A percentile compares a stretch with the other conserved stretches of the same genome.
Conservation (phyloP, 2,329 filamentous ascomycete genomes). For the Scedosporium aurantiacum region DNA sequence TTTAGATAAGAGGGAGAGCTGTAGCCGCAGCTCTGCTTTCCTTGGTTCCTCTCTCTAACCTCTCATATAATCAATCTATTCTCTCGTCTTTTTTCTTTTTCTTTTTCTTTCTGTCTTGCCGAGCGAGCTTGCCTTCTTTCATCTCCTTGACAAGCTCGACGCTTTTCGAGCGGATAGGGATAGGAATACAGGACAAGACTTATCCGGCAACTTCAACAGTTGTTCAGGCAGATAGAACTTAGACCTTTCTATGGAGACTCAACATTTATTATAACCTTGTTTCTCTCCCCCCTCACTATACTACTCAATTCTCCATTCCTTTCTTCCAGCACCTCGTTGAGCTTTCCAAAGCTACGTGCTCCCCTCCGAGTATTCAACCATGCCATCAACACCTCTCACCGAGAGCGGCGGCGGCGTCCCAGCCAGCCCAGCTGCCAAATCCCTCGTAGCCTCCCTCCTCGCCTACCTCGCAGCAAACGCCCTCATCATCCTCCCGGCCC, state of each 20-base stretch:
- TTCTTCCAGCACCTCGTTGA: neutral
- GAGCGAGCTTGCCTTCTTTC: neutral
- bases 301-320: neutral
- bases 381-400: neutral
- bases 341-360: neutral
- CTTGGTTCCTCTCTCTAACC: neutral
- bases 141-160: neutral
- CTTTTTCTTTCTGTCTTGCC: neutral
- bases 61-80: neutral
- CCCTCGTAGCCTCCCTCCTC: slow-evolving; percentile 1
- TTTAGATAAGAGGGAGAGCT: neutral
- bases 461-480: slow-evolving; percentile 28
- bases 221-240: neutral
- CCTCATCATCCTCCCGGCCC: slow-evolving; percentile 23
- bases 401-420: neutral
- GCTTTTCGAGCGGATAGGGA: no score
- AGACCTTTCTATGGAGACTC: neutral
- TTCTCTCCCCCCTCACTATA: neutral
- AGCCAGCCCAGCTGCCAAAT: neutral
- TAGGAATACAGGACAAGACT: neutral
- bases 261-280: neutral
- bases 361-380: neutral
- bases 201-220: slow-evolving; percentile 6
- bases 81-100: neutral
- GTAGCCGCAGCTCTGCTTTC: neutral